Evolutionary conservation across 2,329 filamentous ascomycete species (phyloP).

Genomic region (Ophiostoma angusticollis): DNA sequence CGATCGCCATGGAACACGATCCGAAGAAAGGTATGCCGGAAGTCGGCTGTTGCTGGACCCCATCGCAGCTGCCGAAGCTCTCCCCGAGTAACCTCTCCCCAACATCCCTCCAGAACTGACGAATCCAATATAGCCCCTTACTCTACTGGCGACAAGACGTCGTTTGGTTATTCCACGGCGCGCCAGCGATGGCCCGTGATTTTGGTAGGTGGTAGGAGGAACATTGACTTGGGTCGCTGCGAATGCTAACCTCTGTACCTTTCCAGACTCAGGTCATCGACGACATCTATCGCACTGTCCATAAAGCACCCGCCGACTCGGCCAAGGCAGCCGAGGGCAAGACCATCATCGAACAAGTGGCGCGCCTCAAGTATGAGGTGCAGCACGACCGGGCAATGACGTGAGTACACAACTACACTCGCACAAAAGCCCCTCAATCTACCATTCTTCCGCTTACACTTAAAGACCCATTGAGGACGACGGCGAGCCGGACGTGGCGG

Average conservation of each 20-base stretch:
- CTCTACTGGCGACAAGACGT: conserved; percentile 66
- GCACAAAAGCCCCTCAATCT: background rate
- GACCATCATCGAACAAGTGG: conserved; percentile 65
- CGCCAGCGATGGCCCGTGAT: conserved; percentile 89
- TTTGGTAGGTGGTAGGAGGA: conserved; percentile 41
- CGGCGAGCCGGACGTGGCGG: conserved; percentile 58
- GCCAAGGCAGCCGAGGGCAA: conserved; percentile 70
- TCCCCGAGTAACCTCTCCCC: too few relatives aligned
- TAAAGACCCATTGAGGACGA: conserved; percentile 41
- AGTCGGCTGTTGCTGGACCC: too few relatives aligned
- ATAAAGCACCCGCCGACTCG: conserved; percentile 44
- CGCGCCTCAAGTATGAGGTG: conserved; percentile 82
- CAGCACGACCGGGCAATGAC: conserved; percentile 68
- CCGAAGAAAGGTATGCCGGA: too few relatives aligned
- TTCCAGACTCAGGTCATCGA: conserved; percentile 78
- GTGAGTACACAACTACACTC: conserved; percentile 6
- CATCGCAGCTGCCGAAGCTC: background rate
- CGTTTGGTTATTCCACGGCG: conserved; percentile 78
- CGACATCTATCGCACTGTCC: conserved; percentile 71
- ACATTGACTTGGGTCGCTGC: background rate
- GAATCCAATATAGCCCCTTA: too few relatives aligned
- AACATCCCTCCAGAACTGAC: too few relatives aligned
- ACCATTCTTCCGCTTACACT: too few relatives aligned
- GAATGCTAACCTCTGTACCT: conserved; percentile 1
- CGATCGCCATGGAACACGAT: too few relatives aligned